Evolutionary conservation across 371 early-diverging fungal genomes (phyloP).

Genomic region (Massospora cicadina): DNA sequence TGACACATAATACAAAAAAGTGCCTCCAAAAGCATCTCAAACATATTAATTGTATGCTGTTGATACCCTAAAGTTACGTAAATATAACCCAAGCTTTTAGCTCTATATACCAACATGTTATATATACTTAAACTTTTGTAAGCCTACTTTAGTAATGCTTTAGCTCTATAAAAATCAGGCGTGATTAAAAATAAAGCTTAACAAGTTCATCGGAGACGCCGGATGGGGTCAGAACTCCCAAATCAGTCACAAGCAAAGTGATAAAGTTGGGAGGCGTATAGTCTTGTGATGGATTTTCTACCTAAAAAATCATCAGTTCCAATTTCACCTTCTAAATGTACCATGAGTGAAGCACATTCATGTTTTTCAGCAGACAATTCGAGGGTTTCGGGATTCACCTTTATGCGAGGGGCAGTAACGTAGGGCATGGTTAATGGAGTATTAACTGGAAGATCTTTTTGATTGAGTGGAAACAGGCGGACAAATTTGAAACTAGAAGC

Average conservation of each 20-base stretch:
- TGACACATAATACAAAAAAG: too few relatives aligned
- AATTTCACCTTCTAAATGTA: background rate
- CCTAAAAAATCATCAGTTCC: slow-evolving; percentile 8
- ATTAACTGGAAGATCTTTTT: slow-evolving; percentile 61
- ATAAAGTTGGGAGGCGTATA: slow-evolving; percentile 91
- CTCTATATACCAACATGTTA: too few relatives aligned
- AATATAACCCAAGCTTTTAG: too few relatives aligned
- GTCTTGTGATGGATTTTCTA: slow-evolving; percentile 68
- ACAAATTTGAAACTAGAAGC: slow-evolving; percentile 83
- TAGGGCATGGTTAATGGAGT: slow-evolving; percentile 43
- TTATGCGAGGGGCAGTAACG: slow-evolving; percentile 14
- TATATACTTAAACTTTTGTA: too few relatives aligned
- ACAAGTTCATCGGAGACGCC: slow-evolving; percentile 74
- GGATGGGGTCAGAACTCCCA: slow-evolving; percentile 85
- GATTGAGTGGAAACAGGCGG: slow-evolving; percentile 69
- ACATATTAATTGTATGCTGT: too few relatives aligned
- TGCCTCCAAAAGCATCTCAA: too few relatives aligned
- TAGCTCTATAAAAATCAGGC: too few relatives aligned
- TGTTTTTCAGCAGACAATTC: slow-evolving; percentile 14
- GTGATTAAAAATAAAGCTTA: slow-evolving; percentile 11
- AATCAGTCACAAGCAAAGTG: slow-evolving; percentile 75
- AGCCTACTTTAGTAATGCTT: too few relatives aligned
- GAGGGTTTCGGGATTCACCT: slow-evolving; percentile 3
- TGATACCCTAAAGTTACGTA: too few relatives aligned
- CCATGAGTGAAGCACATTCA: slow-evolving; percentile 19